Evolutionary conservation across 345 rosid genomes (phyloP).

Genomic region (rapeseed (Brassica napus)): Da-Ae NC_063446.1:39826001-39826500

Average conservation of each 20-base stretch:
- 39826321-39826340: background rate
- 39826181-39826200: background rate
- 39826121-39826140: conserved; percentile 13
- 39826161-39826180: background rate
- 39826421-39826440: background rate
- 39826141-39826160: conserved; percentile 18
- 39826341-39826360: background rate
- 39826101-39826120: background rate
- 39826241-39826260: too few relatives aligned
- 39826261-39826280: too few relatives aligned
- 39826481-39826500: conserved; percentile 7
- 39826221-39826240: background rate
- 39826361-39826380: too few relatives aligned
- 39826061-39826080: conserved; percentile 18
- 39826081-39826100: background rate
- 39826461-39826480: conserved; percentile 35
- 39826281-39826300: too few relatives aligned
- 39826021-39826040: conserved; percentile 29
- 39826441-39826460: conserved; percentile 30
- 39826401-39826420: background rate
- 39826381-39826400: background rate
- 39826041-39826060: conserved; percentile 29
- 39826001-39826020: conserved; percentile 30
- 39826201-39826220: background rate
- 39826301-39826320: too few relatives aligned